Percentiles rank a stretch among this genome's conserved stretches.
Evolutionary conservation across 2,329 filamentous ascomycete species (phyloP).

Genomic region (Colletotrichum liaoningense): DNA sequence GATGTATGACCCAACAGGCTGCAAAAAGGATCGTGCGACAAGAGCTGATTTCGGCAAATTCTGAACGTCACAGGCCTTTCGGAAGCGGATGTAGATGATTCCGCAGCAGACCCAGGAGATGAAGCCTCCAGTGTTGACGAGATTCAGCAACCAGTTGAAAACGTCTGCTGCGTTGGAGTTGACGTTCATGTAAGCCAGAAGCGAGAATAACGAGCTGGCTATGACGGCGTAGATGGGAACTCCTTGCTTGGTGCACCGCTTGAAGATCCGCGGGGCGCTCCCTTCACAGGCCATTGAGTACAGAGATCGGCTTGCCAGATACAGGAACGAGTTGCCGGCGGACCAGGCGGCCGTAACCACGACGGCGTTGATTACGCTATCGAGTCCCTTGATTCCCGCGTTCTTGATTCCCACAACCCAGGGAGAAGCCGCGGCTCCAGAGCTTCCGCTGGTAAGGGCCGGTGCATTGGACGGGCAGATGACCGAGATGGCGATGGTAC

Average conservation of each 20-base stretch:
- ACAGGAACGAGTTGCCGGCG: not conserved
- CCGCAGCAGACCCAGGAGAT: constrained; percentile 66
- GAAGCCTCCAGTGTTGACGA: constrained; percentile 46
- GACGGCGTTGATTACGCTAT: not conserved
- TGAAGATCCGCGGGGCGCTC: not conserved
- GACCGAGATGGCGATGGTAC: constrained; percentile 54
- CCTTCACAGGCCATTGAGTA: constrained; percentile 27
- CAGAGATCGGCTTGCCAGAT: constrained; percentile 57
- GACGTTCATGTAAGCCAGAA: constrained; percentile 72
- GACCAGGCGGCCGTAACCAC: not conserved
- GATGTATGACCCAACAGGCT: not conserved
- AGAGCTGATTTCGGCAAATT: constrained; percentile 43
- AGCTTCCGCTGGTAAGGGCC: not conserved
- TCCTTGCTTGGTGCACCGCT: not conserved
- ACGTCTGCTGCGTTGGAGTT: constrained; percentile 68
- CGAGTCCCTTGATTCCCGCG: not conserved
- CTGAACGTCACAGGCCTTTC: constrained; percentile 58
- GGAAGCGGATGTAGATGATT: constrained; percentile 69
- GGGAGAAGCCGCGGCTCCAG: not conserved
- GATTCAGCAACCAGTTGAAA: constrained; percentile 69
- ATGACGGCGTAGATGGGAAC: constrained; percentile 42
- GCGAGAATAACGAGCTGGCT: constrained; percentile 66
- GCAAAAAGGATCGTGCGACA: not conserved
- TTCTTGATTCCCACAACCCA: not conserved
- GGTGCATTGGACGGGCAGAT: not conserved